Conservation (phyloP, 208 protist genomes). For the Crithidia fasciculata region DNA sequence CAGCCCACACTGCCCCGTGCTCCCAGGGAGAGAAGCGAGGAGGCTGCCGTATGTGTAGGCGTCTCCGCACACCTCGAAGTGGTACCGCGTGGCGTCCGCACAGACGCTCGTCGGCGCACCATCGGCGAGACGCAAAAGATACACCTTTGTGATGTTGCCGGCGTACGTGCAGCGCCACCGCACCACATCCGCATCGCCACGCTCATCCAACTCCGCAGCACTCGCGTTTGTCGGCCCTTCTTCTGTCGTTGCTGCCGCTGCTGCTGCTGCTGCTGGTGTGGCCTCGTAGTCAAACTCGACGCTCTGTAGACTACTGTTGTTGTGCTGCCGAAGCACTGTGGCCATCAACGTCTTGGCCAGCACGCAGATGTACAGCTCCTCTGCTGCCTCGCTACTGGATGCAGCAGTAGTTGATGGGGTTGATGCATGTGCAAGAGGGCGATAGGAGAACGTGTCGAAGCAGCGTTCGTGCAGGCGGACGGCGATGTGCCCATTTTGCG, state of each 20-base stretch:
- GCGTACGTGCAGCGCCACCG: conserved; percentile 41
- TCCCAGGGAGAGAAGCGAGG: conserved; percentile 44
- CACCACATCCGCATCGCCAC: conserved; percentile 36
- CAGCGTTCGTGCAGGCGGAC: conserved; percentile 29
- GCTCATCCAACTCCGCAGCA: not conserved
- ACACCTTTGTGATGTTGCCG: conserved; percentile 48
- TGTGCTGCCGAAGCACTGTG: conserved; percentile 56
- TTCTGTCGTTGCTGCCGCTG: not conserved
- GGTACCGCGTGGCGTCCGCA: conserved; percentile 27
- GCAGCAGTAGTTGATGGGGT: no score
- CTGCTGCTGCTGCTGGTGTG: not conserved
- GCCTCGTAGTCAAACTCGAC: conserved; percentile 26
- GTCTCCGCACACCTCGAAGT: conserved; percentile 54
- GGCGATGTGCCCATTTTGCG: conserved; percentile 43
- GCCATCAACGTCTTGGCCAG: conserved; percentile 44
- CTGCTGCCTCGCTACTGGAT: not conserved
- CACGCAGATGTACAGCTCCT: conserved; percentile 27
- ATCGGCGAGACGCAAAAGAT: conserved; percentile 43
- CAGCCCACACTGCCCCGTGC: conserved; percentile 38
- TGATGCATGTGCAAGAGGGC: no score
- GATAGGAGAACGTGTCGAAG: conserved; percentile 41
- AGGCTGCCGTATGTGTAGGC: conserved; percentile 44
- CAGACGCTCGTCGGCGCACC: conserved; percentile 36
- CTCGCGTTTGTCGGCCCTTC: not conserved
- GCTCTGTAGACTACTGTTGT: conserved; percentile 23